Evolutionary conservation across 2,329 filamentous ascomycete species (phyloP), one percentile per base, ranked within the genome.

Genomic region (Chaetomium sp.): DNA sequence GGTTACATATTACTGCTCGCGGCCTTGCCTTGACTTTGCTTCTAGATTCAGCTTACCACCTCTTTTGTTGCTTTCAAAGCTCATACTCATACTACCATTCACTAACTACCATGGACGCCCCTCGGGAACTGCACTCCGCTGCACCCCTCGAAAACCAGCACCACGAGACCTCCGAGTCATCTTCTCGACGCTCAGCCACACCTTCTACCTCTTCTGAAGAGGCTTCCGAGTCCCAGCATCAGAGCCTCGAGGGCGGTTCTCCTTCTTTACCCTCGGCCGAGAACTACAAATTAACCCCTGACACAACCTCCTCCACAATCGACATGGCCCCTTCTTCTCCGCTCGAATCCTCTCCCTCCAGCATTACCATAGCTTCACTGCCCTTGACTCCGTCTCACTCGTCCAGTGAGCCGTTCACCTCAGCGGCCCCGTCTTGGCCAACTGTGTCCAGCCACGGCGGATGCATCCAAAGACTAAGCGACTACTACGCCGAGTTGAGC

Each of bases 351-450:
- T 16, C 13, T 13, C 13, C 16, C 31, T 21, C 13, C 33, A n/a
- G 16, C n/a, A 23, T 12, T 35, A 33, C n/a, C 13, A 56, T 42
- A 12, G 57, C n/a, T 23, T 55, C 57, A 10, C 3, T 47, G 9
- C 47, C 55, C 2, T 35, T 55, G 13, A 57, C 27, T 1, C 61
- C 64, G 10, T 57, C 55, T 7, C 38, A 33, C 4, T 63, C 54
- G 25, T 51, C 53, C 33, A 21, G 13, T 4, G 29, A 31, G 60
- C 25, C 60, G 50, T n/a, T 35, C 10, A 33, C 23, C 21, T 19
- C 49, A 3, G 31, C 6, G 19, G 35, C 53, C 6, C 27, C 25
- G 13, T 53, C 51, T 12, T 53, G 6, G 29, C 21, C 45, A 13
- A 29, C 27, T 4, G 23, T n/a, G 2, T 51, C 49, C 27, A 23